Evolutionary conservation across 2,329 filamentous ascomycete genomes (phyloP).

Genomic region (Sporothrix pseudoabietina): DNA sequence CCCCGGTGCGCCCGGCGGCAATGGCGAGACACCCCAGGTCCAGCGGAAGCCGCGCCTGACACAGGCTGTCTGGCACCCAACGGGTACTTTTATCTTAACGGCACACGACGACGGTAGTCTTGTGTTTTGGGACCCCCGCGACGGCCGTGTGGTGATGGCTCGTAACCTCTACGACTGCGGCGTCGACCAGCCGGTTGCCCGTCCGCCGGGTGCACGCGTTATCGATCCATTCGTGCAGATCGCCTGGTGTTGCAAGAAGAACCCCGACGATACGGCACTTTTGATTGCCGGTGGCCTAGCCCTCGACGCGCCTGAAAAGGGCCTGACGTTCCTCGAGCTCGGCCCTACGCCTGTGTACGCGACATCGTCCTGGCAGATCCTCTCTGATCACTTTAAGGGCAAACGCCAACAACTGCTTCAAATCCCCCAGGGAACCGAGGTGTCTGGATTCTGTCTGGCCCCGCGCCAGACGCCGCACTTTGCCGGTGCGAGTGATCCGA

Average conservation of each 20-base stretch:
- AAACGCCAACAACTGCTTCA: constrained; percentile 72
- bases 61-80: constrained; percentile 92
- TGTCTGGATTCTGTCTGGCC: constrained; percentile 79
- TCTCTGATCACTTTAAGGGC: constrained; percentile 77
- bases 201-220: constrained; percentile 53
- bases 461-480: constrained; percentile 84
- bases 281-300: constrained; percentile 80
- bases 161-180: constrained; percentile 75
- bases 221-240: constrained; percentile 78
- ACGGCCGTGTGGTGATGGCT: constrained; percentile 80
- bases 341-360: constrained; percentile 87
- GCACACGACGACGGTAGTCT: constrained; percentile 89
- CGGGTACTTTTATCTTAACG: constrained; percentile 83
- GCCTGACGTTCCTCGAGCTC: constrained; percentile 85
- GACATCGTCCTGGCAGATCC: constrained; percentile 84
- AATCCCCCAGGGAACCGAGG: constrained; percentile 74
- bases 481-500: constrained; percentile 83
- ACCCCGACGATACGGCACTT: constrained; percentile 89
- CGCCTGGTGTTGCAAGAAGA: constrained; percentile 90
- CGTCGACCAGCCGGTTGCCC: constrained; percentile 66
- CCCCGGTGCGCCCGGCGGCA: constrained; percentile 80
- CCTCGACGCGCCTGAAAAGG: constrained; percentile 67
- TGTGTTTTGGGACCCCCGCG: constrained; percentile 92
- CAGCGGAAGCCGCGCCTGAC: constrained; percentile 72
- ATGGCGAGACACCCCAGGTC: constrained; percentile 62